These are phyloP conservation scores for Diplodia mutila DNA, from an alignment of 2,329 filamentous ascomycete genomes.

Conservation along the genomic window DNA sequence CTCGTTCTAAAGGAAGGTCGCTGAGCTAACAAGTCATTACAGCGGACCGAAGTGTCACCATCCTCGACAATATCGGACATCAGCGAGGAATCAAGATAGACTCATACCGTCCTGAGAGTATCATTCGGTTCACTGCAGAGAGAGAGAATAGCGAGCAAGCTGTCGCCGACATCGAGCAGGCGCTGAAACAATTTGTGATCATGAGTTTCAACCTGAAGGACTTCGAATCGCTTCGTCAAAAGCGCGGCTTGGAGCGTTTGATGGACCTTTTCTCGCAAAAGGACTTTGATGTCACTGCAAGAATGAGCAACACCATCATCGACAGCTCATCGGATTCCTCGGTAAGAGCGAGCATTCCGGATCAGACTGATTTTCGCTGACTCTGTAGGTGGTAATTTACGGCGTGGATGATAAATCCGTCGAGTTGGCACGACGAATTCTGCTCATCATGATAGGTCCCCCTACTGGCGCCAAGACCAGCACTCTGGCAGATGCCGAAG, in stretches of 20 bases:
- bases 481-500: conserved; percentile 27
- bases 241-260: conserved; percentile 22
- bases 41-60: neutral
- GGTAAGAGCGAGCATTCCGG: conserved; percentile 29
- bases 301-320: conserved; percentile 35
- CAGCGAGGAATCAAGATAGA: conserved; percentile 39
- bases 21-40: neutral
- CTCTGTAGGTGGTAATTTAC: conserved; percentile 35
- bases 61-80: conserved; percentile 36
- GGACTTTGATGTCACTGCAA: conserved; percentile 31
- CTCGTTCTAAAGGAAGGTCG: too few species aligned
- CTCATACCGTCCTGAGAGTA: conserved; percentile 32
- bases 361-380: conserved; percentile 23
- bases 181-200: conserved; percentile 31
- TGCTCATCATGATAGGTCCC: conserved; percentile 36
- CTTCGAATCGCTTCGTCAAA: conserved; percentile 32
- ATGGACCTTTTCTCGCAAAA: conserved; percentile 29
- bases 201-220: conserved; percentile 32
- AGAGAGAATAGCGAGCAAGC: conserved; percentile 42
- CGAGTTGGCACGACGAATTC: conserved; percentile 36
- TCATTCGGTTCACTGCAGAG: conserved; percentile 43
- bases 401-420: conserved; percentile 33
- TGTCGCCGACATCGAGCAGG: conserved; percentile 39
- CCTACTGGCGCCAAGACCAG: conserved; percentile 29
- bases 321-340: conserved; percentile 28